Evolutionary conservation across 2,329 filamentous ascomycete species (phyloP).

Genomic region (Colletotrichum abscissum): DNA sequence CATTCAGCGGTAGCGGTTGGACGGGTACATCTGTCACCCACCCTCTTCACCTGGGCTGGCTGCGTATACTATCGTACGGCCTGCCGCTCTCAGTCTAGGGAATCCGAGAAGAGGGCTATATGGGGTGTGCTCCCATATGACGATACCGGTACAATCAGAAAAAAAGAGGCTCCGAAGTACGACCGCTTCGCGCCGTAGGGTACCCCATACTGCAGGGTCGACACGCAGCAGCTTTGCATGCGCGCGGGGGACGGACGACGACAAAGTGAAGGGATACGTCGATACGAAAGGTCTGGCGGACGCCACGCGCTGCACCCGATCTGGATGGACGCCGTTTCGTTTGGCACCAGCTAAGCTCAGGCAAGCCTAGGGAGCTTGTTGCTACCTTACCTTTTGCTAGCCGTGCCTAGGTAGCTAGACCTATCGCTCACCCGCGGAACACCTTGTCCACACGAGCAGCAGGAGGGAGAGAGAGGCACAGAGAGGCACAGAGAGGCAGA

Average conservation of each 20-base stretch:
- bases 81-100: background rate
- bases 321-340: conserved; percentile 33
- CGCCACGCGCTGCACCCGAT: conserved; percentile 27
- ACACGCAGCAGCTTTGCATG: conserved; percentile 12
- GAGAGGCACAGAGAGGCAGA: background rate
- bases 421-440: background rate
- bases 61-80: background rate
- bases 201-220: conserved; percentile 29
- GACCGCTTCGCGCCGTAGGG: conserved; percentile 39
- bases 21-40: conserved; percentile 4
- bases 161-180: conserved; percentile 46
- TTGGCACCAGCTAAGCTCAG: conserved; percentile 14
- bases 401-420: background rate
- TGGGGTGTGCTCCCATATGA: conserved; percentile 36
- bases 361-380: background rate
- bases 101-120: conserved; percentile 11
- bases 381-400: background rate
- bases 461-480: background rate
- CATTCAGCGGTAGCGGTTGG: background rate
- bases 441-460: background rate
- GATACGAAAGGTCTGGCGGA: conserved; percentile 17
- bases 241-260: background rate
- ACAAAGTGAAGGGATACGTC: conserved; percentile 2
- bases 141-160: conserved; percentile 38
- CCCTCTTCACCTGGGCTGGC: background rate